Percentiles rank a stretch among this genome's conserved stretches.
These are phyloP conservation scores for Penicillium antarcticum DNA, from an alignment of 495 filamentous ascomycete species.

Conservation along the genomic window DNA sequence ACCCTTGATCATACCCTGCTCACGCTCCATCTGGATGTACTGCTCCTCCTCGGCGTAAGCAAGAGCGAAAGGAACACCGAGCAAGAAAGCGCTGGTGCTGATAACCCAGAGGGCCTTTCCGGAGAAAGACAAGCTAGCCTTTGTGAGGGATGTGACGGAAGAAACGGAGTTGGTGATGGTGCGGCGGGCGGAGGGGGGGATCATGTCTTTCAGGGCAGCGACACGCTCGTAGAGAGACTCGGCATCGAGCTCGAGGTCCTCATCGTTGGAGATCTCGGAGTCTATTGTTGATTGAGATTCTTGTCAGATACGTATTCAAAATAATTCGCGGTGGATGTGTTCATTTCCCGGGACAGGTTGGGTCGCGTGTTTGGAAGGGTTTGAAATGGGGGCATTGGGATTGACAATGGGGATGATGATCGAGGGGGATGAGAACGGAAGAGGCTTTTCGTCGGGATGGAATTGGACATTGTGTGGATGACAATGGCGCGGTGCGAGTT, in stretches of 20 bases:
- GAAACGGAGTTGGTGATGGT: slow-evolving; percentile 58
- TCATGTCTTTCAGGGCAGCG: slow-evolving; percentile 83
- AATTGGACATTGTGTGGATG: background rate
- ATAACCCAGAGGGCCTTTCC: slow-evolving; percentile 87
- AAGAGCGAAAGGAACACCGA: slow-evolving; percentile 90
- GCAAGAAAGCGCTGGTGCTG: slow-evolving; percentile 78
- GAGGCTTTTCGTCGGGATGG: background rate
- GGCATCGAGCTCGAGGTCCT: slow-evolving; percentile 41
- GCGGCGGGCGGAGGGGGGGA: slow-evolving; percentile 78
- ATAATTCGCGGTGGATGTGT: slow-evolving; percentile 6
- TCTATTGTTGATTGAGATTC: slow-evolving; percentile 23
- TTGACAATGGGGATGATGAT: background rate
- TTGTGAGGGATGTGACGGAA: slow-evolving; percentile 54
- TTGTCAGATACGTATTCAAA: slow-evolving; percentile 21
- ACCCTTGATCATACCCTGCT: slow-evolving; percentile 91
- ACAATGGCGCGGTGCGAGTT: slow-evolving; percentile 5
- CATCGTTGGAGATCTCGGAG: slow-evolving; percentile 55
- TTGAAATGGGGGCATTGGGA: background rate
- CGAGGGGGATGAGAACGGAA: background rate
- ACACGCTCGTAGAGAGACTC: slow-evolving; percentile 77
- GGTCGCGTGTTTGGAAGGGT: background rate
- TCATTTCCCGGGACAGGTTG: slow-evolving; percentile 1
- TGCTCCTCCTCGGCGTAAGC: slow-evolving; percentile 94
- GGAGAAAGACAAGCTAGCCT: slow-evolving; percentile 59
- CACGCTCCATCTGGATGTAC: slow-evolving; percentile 92